A percentile compares a stretch with the other conserved stretches of the same genome.
These are phyloP conservation scores for Curvularia verruculosa DNA, from an alignment of 2,329 filamentous ascomycete species.

Conservation along the genomic window DNA sequence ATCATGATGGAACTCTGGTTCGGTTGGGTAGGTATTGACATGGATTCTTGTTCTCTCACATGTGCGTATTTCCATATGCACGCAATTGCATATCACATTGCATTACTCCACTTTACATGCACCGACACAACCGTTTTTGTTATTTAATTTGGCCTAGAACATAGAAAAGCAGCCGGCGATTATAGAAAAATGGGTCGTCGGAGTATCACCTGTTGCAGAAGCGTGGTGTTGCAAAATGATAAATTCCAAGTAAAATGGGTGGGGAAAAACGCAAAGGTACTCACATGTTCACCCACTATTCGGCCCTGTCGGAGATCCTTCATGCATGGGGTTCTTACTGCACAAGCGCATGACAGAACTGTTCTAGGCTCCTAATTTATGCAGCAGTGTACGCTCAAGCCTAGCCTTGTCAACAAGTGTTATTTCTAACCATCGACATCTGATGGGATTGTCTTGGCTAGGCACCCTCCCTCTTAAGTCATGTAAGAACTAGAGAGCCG, in stretches of 20 bases:
- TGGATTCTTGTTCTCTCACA: not conserved
- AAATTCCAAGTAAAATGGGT: not conserved
- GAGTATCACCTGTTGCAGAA: not conserved
- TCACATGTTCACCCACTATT: conserved; percentile 4
- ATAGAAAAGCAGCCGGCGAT: not conserved
- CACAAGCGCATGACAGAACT: conserved; percentile 9
- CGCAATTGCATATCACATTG: conserved; percentile 21
- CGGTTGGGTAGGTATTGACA: not conserved
- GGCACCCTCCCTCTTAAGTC: not conserved
- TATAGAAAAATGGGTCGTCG: not conserved
- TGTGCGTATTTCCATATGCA: conserved; percentile 13
- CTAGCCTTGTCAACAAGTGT: not conserved
- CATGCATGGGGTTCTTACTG: conserved; percentile 5
- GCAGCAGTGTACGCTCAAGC: conserved; percentile 1
- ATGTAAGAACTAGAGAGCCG: conserved; percentile 12
- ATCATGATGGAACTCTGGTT: not conserved
- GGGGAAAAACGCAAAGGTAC: not conserved
- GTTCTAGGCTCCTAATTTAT: conserved; percentile 6
- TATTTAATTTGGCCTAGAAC: not conserved
- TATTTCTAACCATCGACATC: not conserved
- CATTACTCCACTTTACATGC: conserved; percentile 11
- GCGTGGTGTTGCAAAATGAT: not conserved
- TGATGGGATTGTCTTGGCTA: not conserved
- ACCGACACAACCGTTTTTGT: not conserved
- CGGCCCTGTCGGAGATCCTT: conserved; percentile 9